These are phyloP conservation scores for Saturnispora zaruensis DNA, from an alignment of 805 yeast genomes.

Conservation along the genomic window DNA sequence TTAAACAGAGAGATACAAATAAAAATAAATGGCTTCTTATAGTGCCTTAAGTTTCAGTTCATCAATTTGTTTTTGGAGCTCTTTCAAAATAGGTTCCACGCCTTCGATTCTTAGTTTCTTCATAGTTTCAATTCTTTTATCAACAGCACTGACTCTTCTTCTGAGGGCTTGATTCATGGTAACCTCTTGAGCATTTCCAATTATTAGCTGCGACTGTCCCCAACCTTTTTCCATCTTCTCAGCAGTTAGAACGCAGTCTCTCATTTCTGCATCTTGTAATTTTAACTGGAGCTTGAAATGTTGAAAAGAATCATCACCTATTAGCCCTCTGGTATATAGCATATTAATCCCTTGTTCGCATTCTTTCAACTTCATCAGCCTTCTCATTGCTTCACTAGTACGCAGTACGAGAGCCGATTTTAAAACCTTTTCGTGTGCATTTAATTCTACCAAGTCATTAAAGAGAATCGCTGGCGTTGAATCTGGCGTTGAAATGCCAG, in stretches of 20 bases:
- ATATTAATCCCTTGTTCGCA: slow-evolving; percentile 57
- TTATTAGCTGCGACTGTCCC: slow-evolving; percentile 51
- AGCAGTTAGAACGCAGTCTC: slow-evolving; percentile 68
- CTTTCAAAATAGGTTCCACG: slow-evolving; percentile 17
- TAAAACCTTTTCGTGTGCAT: slow-evolving; percentile 55
- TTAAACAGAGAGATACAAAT: background rate
- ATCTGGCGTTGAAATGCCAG: slow-evolving; percentile 12
- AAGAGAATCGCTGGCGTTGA: slow-evolving; percentile 14
- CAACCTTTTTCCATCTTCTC: slow-evolving; percentile 68
- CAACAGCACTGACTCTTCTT: slow-evolving; percentile 53
- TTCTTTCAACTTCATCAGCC: slow-evolving; percentile 77
- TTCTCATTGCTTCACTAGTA: slow-evolving; percentile 80
- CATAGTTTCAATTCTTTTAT: slow-evolving; percentile 31
- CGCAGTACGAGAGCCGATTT: slow-evolving; percentile 44
- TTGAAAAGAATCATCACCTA: slow-evolving; percentile 84
- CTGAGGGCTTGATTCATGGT: slow-evolving; percentile 88
- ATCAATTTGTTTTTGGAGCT: slow-evolving; percentile 12
- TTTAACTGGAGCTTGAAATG: slow-evolving; percentile 71
- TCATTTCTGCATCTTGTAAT: slow-evolving; percentile 72
- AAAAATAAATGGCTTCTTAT: background rate
- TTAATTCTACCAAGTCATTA: slow-evolving; percentile 31
- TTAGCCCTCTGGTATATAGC: slow-evolving; percentile 78
- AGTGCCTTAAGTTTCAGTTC: slow-evolving; percentile 7
- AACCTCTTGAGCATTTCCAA: slow-evolving; percentile 77
- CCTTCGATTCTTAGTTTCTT: slow-evolving; percentile 26